Base-by-base conservation (phyloP, 371 early-diverging fungal genomes). In the Lichtheimia hyalospora region DNA sequence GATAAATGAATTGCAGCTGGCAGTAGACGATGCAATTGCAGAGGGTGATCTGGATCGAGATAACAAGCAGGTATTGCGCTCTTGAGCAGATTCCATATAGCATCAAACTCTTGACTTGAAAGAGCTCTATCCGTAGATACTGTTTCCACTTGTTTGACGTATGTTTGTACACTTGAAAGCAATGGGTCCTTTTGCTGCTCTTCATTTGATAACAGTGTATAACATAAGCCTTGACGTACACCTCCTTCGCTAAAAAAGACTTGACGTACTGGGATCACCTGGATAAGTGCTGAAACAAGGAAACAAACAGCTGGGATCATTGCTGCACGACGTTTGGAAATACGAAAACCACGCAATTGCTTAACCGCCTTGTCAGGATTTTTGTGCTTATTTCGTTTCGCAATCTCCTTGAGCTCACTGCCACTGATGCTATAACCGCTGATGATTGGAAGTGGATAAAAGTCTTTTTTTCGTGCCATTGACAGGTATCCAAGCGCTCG, bases 231-330 rank as follows among this genome's bases (percentile, higher is more conserved):
- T 50, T 85, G 84, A 5, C 85, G 76, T 2, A 85, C 85, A 43
- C 87, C 87, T 3, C 85, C 87, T 52, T 87, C 85, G 49, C 85
- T 84, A 56, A 87, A 87, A 39, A 75, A 69, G 1, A 84, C 74
- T 8, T 71, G 64, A 41, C 59, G 66, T 34, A 84, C 72, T 8
- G 69, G 61, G 58, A 84, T 70, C 1, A 76, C 84, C 46, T 83
- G 67, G 56, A 83, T 52, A 5, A 85, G 71, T 0, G 84, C 84
- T 6, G 78, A 69, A 28, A 84, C 71, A 13, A 87, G 58, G 44
- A 84, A 83, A 21, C 84, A 81, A 21, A 82, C 75, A 2, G 87
- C 87, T 16, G 87, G 87, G 27, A 87, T 73, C 74, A 84, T 73
- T 27, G 70, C 68, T 6, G 85, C 87, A 16, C 85, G 75, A 23